Evolutionary conservation across 176 grass and related monocot species (phyloP).

Genomic region (Puccinellia tenuiflora): DNA sequence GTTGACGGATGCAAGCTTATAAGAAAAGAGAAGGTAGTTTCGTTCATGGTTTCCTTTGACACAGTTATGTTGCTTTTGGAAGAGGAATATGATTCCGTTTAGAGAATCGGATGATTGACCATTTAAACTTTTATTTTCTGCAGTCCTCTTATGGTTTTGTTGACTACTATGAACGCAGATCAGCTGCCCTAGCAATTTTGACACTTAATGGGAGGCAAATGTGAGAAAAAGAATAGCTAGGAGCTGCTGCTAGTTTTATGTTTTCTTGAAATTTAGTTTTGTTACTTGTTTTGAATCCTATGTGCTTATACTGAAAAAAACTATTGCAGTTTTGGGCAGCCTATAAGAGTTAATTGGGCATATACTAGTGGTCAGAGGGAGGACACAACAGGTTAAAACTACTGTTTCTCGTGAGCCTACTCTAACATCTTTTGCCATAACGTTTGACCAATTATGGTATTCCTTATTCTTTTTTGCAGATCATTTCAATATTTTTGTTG

Average conservation of each 20-base stretch:
- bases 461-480: slow-evolving; percentile 33
- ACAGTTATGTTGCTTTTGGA: not conserved
- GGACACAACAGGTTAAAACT: slow-evolving; percentile 67
- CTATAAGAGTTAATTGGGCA: slow-evolving; percentile 86
- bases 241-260: not conserved
- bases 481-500: slow-evolving; percentile 86
- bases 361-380: slow-evolving; percentile 84
- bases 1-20: slow-evolving; percentile 89
- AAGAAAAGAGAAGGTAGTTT: slow-evolving; percentile 80
- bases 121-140: slow-evolving; percentile 1
- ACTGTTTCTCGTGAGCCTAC: not conserved
- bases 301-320: not conserved
- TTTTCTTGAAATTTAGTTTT: not conserved
- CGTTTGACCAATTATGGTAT: not conserved
- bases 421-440: not conserved
- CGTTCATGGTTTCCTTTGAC: not conserved
- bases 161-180: slow-evolving; percentile 82
- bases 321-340: slow-evolving; percentile 69
- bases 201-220: slow-evolving; percentile 75
- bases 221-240: slow-evolving; percentile 33
- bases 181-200: slow-evolving; percentile 75
- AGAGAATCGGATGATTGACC: slow-evolving; percentile 8
- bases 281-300: not conserved
- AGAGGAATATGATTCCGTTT: not conserved
- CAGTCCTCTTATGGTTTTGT: slow-evolving; percentile 94